These are phyloP conservation scores for Fraxinus xanthoxyloides DNA, from an alignment of 305 asterid genomes.

Conservation along the genomic window DNA sequence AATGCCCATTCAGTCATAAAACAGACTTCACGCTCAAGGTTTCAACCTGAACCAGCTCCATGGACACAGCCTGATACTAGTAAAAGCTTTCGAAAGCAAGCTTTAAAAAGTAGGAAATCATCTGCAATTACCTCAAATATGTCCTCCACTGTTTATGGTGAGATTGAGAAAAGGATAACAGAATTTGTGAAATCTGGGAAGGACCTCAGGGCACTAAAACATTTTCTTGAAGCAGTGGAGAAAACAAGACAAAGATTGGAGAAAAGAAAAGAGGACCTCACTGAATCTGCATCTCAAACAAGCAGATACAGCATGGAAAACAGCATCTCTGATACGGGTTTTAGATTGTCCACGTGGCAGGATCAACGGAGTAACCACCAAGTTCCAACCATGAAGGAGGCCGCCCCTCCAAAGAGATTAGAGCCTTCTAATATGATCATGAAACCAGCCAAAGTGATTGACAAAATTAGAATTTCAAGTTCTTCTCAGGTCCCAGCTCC, in stretches of 20 bases:
- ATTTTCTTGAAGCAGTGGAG: conserved; percentile 80
- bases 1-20: conserved; percentile 35
- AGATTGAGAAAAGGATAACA: conserved; percentile 78
- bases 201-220: conserved; percentile 92
- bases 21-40: conserved; percentile 44
- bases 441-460: conserved; percentile 24
- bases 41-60: conserved; percentile 78
- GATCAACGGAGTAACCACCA: conserved; percentile 23
- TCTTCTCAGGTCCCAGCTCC: conserved; percentile 12
- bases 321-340: conserved; percentile 23
- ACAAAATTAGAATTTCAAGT: conserved; percentile 13
- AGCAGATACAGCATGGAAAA: conserved; percentile 29
- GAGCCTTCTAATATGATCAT: conserved; percentile 39
- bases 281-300: conserved; percentile 35
- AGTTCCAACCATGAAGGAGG: conserved; percentile 38
- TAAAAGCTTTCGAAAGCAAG: conserved; percentile 42
- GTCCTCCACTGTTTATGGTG: conserved; percentile 74
- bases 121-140: conserved; percentile 30
- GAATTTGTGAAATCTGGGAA: conserved; percentile 72
- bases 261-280: conserved; percentile 38
- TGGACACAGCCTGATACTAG: conserved; percentile 61
- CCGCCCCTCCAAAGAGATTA: conserved; percentile 37
- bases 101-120: conserved; percentile 36
- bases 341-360: conserved; percentile 26
- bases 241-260: conserved; percentile 59